Percentiles rank a stretch among this genome's conserved stretches.
phyloP scores from a whole-genome alignment of 2,329 filamentous ascomycete species.

The Aspergillus candidus region DNA sequence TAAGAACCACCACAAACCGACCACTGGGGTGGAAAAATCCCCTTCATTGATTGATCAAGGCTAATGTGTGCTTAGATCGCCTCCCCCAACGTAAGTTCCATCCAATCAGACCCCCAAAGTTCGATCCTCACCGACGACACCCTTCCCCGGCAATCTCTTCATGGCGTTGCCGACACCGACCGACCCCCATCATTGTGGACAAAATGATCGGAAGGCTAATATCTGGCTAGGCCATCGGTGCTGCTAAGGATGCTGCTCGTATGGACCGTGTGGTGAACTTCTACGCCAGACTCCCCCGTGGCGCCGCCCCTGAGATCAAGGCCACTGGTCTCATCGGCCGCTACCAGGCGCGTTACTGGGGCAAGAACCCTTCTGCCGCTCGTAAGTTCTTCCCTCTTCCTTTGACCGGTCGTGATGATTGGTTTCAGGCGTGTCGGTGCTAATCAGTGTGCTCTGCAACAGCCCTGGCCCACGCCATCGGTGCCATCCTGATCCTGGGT shows the following conservation, averaged over 20 bases:
- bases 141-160: slow-evolving; percentile 19
- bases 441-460: slow-evolving; percentile 12
- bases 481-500: slow-evolving; percentile 69
- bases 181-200: neutral
- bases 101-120: slow-evolving; percentile 5
- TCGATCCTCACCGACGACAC: slow-evolving; percentile 12
- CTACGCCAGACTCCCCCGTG: slow-evolving; percentile 97
- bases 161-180: neutral
- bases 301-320: slow-evolving; percentile 76
- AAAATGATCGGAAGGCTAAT: slow-evolving; percentile 27
- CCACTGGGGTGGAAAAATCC: neutral
- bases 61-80: slow-evolving; percentile 38
- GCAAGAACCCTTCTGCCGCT: slow-evolving; percentile 81
- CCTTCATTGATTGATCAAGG: slow-evolving; percentile 16
- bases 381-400: slow-evolving; percentile 57
- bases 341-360: slow-evolving; percentile 86
- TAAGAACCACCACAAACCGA: slow-evolving; percentile 40
- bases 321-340: slow-evolving; percentile 74
- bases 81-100: slow-evolving; percentile 34
- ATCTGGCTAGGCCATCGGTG: slow-evolving; percentile 72
- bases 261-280: slow-evolving; percentile 98
- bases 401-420: neutral
- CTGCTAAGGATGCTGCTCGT: slow-evolving; percentile 88
- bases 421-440: neutral
- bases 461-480: slow-evolving; percentile 88